Evolutionary conservation across 169 alveolate genomes (phyloP).

Genomic region (Theileria annulata): DNA sequence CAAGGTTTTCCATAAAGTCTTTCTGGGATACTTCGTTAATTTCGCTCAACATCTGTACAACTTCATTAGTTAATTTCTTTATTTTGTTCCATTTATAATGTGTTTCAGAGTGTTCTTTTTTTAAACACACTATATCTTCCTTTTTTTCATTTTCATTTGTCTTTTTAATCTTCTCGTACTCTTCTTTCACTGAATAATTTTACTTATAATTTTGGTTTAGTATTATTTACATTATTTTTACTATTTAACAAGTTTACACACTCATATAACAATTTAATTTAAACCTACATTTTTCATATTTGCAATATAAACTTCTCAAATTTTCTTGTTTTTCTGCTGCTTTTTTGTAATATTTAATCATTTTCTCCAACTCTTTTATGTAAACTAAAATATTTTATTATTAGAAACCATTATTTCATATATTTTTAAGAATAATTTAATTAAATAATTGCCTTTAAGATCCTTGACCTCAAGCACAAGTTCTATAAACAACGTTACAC

Average conservation of each 20-base stretch:
- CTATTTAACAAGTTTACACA: background rate
- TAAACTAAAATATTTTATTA: background rate
- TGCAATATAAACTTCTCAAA: background rate
- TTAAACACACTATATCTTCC: background rate
- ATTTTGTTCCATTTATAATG: constrained; percentile 4
- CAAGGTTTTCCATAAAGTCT: constrained; percentile 10
- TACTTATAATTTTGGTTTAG: background rate
- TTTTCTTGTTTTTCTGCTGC: background rate
- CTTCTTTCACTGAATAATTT: background rate
- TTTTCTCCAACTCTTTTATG: background rate
- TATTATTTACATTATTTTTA: background rate
- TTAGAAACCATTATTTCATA: background rate
- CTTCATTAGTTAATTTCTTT: background rate
- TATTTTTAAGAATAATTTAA: background rate
- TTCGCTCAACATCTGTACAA: background rate
- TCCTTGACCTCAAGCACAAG: background rate
- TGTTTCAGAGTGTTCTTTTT: background rate
- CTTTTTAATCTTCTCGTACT: background rate
- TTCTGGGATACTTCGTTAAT: constrained; percentile 5
- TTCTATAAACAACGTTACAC: background rate
- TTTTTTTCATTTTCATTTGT: background rate
- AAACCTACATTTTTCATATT: background rate
- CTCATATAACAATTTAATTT: background rate
- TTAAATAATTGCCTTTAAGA: background rate
- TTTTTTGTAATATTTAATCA: background rate